A percentile compares a stretch with the other conserved stretches of the same genome.
These are phyloP conservation scores for Rhizopogon vesiculosus DNA, from an alignment of 768 basidiomycete genomes.

Conservation along the genomic window DNA sequence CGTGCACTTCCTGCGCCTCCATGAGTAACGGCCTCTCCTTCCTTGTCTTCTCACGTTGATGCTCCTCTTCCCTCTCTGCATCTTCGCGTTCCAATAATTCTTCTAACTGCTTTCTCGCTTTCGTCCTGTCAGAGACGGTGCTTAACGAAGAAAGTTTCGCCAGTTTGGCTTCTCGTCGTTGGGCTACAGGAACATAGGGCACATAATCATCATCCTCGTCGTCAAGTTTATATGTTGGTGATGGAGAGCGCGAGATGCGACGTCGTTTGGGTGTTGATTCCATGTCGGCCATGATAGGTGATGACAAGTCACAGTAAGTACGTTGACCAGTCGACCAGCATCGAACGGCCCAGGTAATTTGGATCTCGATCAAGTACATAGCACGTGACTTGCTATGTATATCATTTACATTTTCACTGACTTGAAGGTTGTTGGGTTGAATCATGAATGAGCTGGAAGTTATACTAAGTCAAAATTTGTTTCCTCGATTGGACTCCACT, in stretches of 20 bases:
- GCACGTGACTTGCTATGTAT: not conserved
- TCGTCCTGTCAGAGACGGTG: conserved; percentile 48
- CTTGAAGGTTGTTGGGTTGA: no score
- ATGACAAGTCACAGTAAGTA: no score
- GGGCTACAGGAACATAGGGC: conserved; percentile 83
- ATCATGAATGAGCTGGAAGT: no score
- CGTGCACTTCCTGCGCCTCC: conserved; percentile 95
- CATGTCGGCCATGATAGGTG: not conserved
- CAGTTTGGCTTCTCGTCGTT: conserved; percentile 78
- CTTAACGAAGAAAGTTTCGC: conserved; percentile 67
- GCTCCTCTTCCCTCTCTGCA: conserved; percentile 76
- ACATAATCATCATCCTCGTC: conserved; percentile 69
- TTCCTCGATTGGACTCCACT: no score
- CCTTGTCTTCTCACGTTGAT: conserved; percentile 64
- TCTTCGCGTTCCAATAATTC: conserved; percentile 62
- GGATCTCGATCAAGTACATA: no score
- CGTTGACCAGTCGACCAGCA: no score
- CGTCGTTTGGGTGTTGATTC: conserved; percentile 43
- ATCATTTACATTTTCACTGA: no score
- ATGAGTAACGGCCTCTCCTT: conserved; percentile 84
- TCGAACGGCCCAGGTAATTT: no score
- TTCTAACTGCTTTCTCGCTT: conserved; percentile 44
- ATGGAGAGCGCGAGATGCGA: conserved; percentile 51
- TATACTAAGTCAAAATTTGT: no score
- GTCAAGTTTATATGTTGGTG: conserved; percentile 52